Percentiles rank a stretch among this genome's conserved stretches.
phyloP scores from a whole-genome alignment of 2,329 filamentous ascomycete genomes.

The Mycosphaerella arachidis region DNA sequence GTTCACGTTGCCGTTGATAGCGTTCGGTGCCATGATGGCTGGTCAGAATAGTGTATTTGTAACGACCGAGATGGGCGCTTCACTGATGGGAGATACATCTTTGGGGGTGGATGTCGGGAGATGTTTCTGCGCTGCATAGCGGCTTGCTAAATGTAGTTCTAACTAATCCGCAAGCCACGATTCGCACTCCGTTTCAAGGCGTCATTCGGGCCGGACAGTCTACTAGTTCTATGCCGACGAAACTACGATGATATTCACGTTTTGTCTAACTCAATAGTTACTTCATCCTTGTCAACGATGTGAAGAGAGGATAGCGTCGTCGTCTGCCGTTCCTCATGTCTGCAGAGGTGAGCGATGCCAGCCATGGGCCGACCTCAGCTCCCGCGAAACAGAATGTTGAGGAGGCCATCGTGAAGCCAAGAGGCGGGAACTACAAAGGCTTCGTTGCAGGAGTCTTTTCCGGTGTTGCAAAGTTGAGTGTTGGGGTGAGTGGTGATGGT shows the following conservation, averaged over 20 bases:
- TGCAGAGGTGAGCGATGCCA: conserved; percentile 24
- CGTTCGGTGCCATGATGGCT: conserved; percentile 10
- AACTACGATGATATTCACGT: neutral
- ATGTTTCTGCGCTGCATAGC: neutral
- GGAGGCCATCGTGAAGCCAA: conserved; percentile 17
- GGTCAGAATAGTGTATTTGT: neutral
- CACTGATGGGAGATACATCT: conserved; percentile 9
- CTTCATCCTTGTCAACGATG: conserved; percentile 2
- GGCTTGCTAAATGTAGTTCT: neutral
- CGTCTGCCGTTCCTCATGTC: conserved; percentile 11
- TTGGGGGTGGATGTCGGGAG: neutral
- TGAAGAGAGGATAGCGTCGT: neutral
- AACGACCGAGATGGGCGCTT: conserved; percentile 12
- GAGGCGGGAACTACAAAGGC: conserved; percentile 70
- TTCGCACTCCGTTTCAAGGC: neutral
- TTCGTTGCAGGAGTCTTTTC: conserved; percentile 97
- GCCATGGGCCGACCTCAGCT: conserved; percentile 18
- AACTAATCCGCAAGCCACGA: neutral
- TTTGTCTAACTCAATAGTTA: neutral
- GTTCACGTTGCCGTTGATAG: conserved; percentile 18
- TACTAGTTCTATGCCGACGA: neutral
- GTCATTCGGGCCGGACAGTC: neutral
- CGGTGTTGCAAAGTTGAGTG: conserved; percentile 78
- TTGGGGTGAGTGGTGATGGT: conserved; percentile 50
- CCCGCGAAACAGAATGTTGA: conserved; percentile 11